phyloP scores from a whole-genome alignment of 106 monocot genomes.

The Vanilla planifolia region DNA sequence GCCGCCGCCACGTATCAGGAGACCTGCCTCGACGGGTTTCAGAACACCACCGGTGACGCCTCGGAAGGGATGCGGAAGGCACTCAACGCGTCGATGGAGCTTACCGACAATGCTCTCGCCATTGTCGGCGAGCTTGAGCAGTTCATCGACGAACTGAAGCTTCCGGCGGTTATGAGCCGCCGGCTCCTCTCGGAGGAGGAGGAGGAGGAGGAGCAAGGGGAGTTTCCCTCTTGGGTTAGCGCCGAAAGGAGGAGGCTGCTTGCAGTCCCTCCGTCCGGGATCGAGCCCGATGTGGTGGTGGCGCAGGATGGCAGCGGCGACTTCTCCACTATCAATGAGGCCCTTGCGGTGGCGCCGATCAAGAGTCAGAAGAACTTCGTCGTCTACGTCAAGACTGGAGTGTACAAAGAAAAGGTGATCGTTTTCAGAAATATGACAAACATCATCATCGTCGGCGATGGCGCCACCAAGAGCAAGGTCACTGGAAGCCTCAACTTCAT shows the following conservation, averaged over 20 bases:
- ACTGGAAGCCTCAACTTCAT: slow-evolving; percentile 33
- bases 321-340: slow-evolving; percentile 34
- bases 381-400: slow-evolving; percentile 34
- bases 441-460: slow-evolving; percentile 41
- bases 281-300: slow-evolving; percentile 24
- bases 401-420: slow-evolving; percentile 32
- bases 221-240: slow-evolving; percentile 22
- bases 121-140: slow-evolving; percentile 23
- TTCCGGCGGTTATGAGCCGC: slow-evolving; percentile 7
- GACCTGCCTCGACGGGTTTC: slow-evolving; percentile 48
- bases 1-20: slow-evolving; percentile 49
- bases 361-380: slow-evolving; percentile 22
- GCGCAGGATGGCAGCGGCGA: slow-evolving; percentile 41
- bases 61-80: slow-evolving; percentile 25
- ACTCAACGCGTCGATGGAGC: slow-evolving; percentile 21
- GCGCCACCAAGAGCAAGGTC: slow-evolving; percentile 32
- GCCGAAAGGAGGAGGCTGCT: slow-evolving; percentile 18
- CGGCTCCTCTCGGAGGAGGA: slow-evolving; percentile 13
- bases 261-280: background rate
- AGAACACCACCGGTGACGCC: slow-evolving; percentile 17
- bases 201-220: slow-evolving; percentile 1
- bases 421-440: slow-evolving; percentile 20
- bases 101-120: slow-evolving; percentile 32
- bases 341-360: slow-evolving; percentile 13
- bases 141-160: background rate